phyloP scores from a whole-genome alignment of 768 basidiomycete species.

The Crucibulum laeve region DNA sequence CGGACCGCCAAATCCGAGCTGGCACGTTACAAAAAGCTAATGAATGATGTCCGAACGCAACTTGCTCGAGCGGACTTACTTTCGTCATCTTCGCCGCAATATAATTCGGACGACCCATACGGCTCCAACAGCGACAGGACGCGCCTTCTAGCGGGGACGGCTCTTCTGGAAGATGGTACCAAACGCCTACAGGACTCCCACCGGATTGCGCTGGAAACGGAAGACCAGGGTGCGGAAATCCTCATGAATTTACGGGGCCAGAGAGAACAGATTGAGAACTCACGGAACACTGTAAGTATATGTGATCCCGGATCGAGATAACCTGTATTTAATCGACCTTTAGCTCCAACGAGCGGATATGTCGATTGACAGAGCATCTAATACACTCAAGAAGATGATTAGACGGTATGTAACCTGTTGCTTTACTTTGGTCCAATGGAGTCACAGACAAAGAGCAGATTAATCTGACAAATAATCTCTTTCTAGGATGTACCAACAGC shows the following conservation, averaged over 20 bases:
- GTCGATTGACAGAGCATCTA: constrained; percentile 87
- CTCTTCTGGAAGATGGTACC: constrained; percentile 78
- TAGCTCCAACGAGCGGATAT: constrained; percentile 85
- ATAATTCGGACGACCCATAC: constrained; percentile 77
- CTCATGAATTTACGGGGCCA: constrained; percentile 79
- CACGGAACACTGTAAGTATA: constrained; percentile 74
- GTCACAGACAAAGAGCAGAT: constrained; percentile 17
- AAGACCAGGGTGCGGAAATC: constrained; percentile 93
- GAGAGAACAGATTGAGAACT: constrained; percentile 91
- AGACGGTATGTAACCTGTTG: constrained; percentile 59
- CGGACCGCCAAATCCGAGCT: constrained; percentile 73
- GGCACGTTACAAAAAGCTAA: constrained; percentile 73
- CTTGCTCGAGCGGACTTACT: constrained; percentile 79
- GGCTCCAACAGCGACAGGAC: constrained; percentile 67
- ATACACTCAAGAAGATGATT: constrained; percentile 94
- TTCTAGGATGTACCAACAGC: constrained; percentile 94
- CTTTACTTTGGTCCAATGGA: not conserved
- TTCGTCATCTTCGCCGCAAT: constrained; percentile 35
- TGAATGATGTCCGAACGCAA: constrained; percentile 68
- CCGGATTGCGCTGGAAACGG: constrained; percentile 91
- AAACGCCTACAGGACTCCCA: constrained; percentile 87
- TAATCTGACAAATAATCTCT: constrained; percentile 21
- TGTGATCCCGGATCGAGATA: constrained; percentile 1
- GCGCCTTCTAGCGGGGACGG: constrained; percentile 73
- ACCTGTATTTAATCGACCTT: constrained; percentile 1